Evolutionary conservation across 768 basidiomycete genomes (phyloP).

Genomic region (Tulasnella calospora): DNA sequence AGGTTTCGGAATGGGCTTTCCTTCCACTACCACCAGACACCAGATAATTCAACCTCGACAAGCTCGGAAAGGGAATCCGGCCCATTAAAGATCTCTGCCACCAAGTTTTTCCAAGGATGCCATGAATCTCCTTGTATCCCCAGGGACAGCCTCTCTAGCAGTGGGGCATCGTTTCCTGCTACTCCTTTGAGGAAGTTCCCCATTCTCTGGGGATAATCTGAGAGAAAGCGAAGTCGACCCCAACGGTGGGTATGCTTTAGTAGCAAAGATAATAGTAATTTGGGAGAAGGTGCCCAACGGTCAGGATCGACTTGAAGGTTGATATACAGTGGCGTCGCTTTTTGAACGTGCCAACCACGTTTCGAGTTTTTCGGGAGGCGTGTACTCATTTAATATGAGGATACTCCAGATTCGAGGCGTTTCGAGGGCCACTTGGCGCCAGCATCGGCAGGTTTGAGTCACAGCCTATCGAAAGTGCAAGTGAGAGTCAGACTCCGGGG

Average conservation of each 20-base stretch:
- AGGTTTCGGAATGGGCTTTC: background rate
- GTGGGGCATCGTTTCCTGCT: background rate
- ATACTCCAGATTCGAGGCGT: background rate
- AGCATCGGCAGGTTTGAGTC: background rate
- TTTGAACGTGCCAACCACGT: background rate
- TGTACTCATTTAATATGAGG: background rate
- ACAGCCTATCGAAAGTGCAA: background rate
- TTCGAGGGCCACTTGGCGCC: background rate
- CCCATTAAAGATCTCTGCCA: background rate
- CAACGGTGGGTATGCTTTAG: background rate
- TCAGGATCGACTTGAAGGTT: background rate
- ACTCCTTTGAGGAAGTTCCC: background rate
- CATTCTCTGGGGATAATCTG: background rate
- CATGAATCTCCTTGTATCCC: background rate
- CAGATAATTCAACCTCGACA: background rate
- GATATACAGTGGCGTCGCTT: background rate
- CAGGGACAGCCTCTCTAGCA: background rate
- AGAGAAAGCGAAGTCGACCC: background rate
- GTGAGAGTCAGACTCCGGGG: background rate
- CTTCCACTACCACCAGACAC: background rate
- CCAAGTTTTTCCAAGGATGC: background rate
- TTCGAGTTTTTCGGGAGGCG: background rate
- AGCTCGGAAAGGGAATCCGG: background rate
- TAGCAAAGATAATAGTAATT: background rate
- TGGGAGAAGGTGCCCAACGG: background rate